Evolutionary conservation across 169 alveolate species (phyloP).

Genomic region (Toxoplasma gondii): DNA sequence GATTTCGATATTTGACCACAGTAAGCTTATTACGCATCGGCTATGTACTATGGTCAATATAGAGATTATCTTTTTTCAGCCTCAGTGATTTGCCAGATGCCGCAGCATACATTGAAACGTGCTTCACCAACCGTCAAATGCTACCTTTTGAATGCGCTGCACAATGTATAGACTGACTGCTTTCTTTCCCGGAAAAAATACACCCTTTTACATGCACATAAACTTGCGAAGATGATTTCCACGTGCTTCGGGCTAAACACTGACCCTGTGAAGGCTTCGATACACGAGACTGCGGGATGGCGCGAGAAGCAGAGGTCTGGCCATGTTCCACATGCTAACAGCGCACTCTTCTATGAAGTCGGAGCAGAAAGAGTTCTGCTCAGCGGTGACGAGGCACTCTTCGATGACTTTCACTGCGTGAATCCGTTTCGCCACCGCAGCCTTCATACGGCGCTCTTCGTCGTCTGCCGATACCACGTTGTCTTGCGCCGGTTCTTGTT

Average conservation of each 20-base stretch:
- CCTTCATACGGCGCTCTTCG: background rate
- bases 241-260: background rate
- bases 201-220: no score
- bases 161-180: no score
- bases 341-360: constrained; percentile 26
- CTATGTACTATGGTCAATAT: no score
- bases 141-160: no score
- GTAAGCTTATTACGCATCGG: no score
- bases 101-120: no score
- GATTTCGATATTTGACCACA: no score
- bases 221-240: no score
- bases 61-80: no score
- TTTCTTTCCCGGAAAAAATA: no score
- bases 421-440: background rate
- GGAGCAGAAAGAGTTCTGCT: constrained; percentile 2
- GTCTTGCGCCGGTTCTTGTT: background rate
- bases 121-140: no score
- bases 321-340: constrained; percentile 38
- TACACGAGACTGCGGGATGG: background rate
- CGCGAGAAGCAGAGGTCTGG: background rate
- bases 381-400: constrained; percentile 34
- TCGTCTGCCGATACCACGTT: background rate
- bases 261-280: constrained; percentile 32
- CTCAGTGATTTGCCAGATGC: no score
- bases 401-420: constrained; percentile 16